Evolutionary conservation across 148 eudicot genomes (phyloP), one percentile per base, ranked within the genome.

Genomic region (Silene latifolia): DNA sequence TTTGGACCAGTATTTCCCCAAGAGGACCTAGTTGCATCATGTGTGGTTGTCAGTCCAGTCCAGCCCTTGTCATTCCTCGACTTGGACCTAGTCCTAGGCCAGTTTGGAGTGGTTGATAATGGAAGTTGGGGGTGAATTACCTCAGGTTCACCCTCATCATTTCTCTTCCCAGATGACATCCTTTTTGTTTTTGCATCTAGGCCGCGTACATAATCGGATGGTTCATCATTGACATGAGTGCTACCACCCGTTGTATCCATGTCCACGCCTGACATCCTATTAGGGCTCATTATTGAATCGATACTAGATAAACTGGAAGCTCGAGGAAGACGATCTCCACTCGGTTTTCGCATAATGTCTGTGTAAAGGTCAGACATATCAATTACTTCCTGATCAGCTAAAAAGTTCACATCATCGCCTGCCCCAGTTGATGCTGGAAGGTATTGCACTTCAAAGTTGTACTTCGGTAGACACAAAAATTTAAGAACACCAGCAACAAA

Each of bases 401-500:
- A 76, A 19, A 21, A 44, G 76, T 87, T 88, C 57, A 82, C 83
- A 27, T 87, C 90, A 61, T 88, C 89, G 51, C 71, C 71, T 75
- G 72, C 25, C 68, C 79, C 89, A 63, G 80, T 85, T 65, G 88
- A 82, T 74, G 89, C 86, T 18, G 92, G 96, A 65, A 92, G 89
- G 84, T 92, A 95, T 78, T 95, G 96, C 77, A 95, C 73, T 78
- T 92, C 99, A 60, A 84, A 95, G 62, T 64, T 87, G 86, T 95
- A 95, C 83, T 95, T 90, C 2, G 99, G 99, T 77, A 95, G 76
- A 88, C 97, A 92, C 72, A 92, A 73, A 74, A 92, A 92, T 76
- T 95, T 95, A 69, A 92, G 93, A 74, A 92, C 76, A 69, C 99
- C 97, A n/a, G 99, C 99, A 72, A 95, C 96, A 77, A 95, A 88